phyloP scores from a whole-genome alignment of 2,329 filamentous ascomycete genomes.

The Teratosphaeriaceae sp. region DNA sequence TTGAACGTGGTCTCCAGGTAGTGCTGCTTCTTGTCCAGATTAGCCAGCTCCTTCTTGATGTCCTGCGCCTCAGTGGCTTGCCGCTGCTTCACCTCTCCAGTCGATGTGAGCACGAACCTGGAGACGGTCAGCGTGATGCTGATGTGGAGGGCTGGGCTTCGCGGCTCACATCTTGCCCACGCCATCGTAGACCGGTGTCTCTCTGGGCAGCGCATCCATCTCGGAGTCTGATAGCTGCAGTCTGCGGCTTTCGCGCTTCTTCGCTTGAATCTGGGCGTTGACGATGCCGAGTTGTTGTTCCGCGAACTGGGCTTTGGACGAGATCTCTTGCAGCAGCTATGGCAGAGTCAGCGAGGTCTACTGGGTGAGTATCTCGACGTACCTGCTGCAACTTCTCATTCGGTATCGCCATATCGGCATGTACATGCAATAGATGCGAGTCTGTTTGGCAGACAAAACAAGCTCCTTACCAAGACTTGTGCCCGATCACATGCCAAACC shows the following conservation, averaged over 20 bases:
- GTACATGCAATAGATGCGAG: conserved; percentile 5
- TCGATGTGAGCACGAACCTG: conserved; percentile 83
- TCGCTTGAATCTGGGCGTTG: conserved; percentile 73
- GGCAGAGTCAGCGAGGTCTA: conserved; percentile 1
- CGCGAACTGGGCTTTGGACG: conserved; percentile 77
- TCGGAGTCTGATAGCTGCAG: conserved; percentile 82
- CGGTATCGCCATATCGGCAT: conserved; percentile 70
- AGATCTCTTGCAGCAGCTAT: conserved; percentile 87
- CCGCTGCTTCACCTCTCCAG: conserved; percentile 65
- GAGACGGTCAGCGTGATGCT: not conserved
- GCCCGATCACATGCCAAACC: conserved; percentile 3
- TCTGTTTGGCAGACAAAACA: too few relatives aligned
- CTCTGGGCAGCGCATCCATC: conserved; percentile 64
- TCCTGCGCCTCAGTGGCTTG: conserved; percentile 68
- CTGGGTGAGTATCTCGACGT: conserved; percentile 13
- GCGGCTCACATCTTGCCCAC: conserved; percentile 82
- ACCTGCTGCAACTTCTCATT: conserved; percentile 95
- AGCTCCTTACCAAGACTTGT: not conserved
- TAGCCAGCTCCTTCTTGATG: conserved; percentile 69
- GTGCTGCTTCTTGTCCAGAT: conserved; percentile 79
- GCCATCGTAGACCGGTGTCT: conserved; percentile 84
- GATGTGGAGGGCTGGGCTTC: not conserved
- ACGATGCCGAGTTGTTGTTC: conserved; percentile 90
- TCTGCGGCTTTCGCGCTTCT: conserved; percentile 83
- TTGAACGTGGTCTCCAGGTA: conserved; percentile 94